These are phyloP conservation scores for Chlorophyllum brunneum DNA, from an alignment of 768 basidiomycete species.

Conservation along the genomic window DNA sequence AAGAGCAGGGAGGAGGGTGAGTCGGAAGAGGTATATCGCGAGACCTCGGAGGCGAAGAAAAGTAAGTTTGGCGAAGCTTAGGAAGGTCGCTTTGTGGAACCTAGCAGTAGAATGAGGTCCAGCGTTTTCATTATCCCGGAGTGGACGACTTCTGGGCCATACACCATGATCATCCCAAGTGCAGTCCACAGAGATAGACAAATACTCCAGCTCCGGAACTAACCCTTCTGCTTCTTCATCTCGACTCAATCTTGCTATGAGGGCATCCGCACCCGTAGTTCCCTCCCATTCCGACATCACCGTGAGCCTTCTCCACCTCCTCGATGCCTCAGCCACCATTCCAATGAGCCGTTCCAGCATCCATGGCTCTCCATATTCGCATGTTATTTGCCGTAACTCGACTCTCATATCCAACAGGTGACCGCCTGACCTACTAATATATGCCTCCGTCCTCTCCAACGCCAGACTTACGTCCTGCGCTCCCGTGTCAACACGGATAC, in stretches of 20 bases:
- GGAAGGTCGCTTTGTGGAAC: neutral
- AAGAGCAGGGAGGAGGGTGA: constrained; percentile 26
- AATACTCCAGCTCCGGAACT: constrained; percentile 31
- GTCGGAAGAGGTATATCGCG: constrained; percentile 36
- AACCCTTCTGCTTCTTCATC: neutral
- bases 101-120: neutral
- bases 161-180: constrained; percentile 5
- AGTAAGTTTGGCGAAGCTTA: constrained; percentile 26
- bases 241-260: neutral
- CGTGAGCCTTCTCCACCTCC: constrained; percentile 33
- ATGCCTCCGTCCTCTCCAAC: constrained; percentile 22
- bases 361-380: constrained; percentile 4
- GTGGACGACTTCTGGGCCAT: neutral
- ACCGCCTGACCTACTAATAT: constrained; percentile 30
- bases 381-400: constrained; percentile 17
- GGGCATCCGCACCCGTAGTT: neutral
- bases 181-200: constrained; percentile 35
- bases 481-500: constrained; percentile 23
- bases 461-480: constrained; percentile 13
- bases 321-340: constrained; percentile 26
- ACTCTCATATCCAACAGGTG: constrained; percentile 31
- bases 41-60: constrained; percentile 43
- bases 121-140: neutral
- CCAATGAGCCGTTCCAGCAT: constrained; percentile 24
- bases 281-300: constrained; percentile 10